Evolutionary conservation across 345 rosid genomes (phyloP), one percentile per base, ranked within the genome.

Genomic region (Moringa oleifera): DNA sequence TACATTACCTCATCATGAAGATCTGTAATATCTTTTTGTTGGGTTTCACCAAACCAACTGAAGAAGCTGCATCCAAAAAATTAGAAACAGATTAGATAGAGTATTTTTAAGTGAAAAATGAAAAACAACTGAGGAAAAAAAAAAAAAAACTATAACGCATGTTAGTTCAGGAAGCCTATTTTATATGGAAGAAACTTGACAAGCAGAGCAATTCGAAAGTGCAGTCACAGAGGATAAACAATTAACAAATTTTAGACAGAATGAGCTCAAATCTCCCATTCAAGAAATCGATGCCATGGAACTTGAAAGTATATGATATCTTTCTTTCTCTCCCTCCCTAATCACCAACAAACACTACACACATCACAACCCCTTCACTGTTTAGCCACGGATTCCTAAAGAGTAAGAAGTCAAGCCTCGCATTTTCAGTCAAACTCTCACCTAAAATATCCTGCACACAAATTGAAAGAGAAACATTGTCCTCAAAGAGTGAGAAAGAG

Each of bases 1-100:
- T 50, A 67, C 37, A 65, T 68, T 58, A 86, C 98, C 84, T 94
- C 97, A 71, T 88, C 97, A 12, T 81, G 83, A 57, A 88, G 58
- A 17, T 62, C 77, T n/a, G 80, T 71, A 19, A 66, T 73, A 54
- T 80, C 90, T 79, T 93, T 83, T 31, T 70, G 82, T 55, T 80
- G 72, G 65, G 79, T 65, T 71, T 81, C 88, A 46, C 65, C 72
- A 76, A 88, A 94, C 96, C 96, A 94, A 72, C 71, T 66, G 73
- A 89, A 89, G 84, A 92, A 94, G 81, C 99, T 94, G 90, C 67
- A 74, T 8, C 28, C 47, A 64, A 28, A 53, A 31, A 7, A 41
- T 41, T 15, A 41, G 47, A 5, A 11, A 41, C 12, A 1, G 17
- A 15, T 15, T 4, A 41, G 13, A 41, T 41, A 41, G 12, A 41